Percentiles rank a stretch among this genome's conserved stretches.
phyloP scores from a whole-genome alignment of 805 yeast genomes.

The Torulaspora gathmanii region DNA sequence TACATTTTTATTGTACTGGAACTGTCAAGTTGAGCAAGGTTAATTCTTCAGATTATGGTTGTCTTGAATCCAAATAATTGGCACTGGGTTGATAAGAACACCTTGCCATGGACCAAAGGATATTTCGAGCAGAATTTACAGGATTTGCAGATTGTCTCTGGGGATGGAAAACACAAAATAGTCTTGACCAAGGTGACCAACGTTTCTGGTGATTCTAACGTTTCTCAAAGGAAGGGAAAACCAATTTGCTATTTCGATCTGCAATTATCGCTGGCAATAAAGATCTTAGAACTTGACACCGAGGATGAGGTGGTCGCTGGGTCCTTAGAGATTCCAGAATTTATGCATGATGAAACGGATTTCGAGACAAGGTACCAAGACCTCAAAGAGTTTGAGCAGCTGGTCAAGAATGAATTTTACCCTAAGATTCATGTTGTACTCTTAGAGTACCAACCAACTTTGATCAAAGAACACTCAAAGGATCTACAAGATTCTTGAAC shows the following conservation, averaged over 20 bases:
- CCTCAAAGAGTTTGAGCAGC: constrained; percentile 38
- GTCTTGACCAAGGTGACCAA: constrained; percentile 40
- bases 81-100: constrained; percentile 72
- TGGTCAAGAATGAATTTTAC: constrained; percentile 45
- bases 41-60: constrained; percentile 42
- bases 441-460: constrained; percentile 56
- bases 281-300: constrained; percentile 32
- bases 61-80: constrained; percentile 71
- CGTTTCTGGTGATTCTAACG: constrained; percentile 72
- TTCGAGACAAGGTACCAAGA: constrained; percentile 54
- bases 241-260: constrained; percentile 72
- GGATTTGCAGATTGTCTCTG: constrained; percentile 17
- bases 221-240: constrained; percentile 78
- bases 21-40: too few species aligned
- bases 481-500: constrained; percentile 49
- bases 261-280: constrained; percentile 46
- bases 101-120: constrained; percentile 57
- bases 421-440: constrained; percentile 50
- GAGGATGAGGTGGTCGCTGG: constrained; percentile 41
- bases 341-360: constrained; percentile 71
- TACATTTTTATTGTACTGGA: too few species aligned
- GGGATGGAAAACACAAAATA: constrained; percentile 24
- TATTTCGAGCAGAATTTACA: constrained; percentile 43
- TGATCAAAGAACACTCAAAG: constrained; percentile 56
- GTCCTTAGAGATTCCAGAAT: constrained; percentile 54